These are phyloP conservation scores for Paraphaeosphaeria minitans DNA, from an alignment of 2,329 filamentous ascomycete genomes.

Conservation along the genomic window DNA sequence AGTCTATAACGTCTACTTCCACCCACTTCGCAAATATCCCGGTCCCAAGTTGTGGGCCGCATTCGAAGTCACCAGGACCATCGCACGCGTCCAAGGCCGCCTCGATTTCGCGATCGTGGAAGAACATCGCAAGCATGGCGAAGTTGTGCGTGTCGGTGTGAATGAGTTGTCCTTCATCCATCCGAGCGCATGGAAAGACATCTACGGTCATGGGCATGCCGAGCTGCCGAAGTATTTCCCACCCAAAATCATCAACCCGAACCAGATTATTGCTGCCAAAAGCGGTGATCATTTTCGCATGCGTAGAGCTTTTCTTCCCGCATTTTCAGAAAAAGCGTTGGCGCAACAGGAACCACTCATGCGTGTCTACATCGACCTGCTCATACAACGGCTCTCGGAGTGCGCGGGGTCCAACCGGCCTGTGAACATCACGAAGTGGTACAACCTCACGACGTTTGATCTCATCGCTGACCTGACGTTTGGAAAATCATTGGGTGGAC, in stretches of 20 bases:
- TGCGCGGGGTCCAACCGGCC: background rate
- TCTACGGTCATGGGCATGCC: slow-evolving; percentile 23
- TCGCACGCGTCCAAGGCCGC: slow-evolving; percentile 18
- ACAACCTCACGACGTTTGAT: slow-evolving; percentile 32
- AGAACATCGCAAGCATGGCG: slow-evolving; percentile 40
- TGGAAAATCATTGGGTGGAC: slow-evolving; percentile 27
- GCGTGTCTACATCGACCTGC: slow-evolving; percentile 16
- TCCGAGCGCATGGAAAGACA: slow-evolving; percentile 24
- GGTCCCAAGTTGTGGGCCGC: slow-evolving; percentile 41
- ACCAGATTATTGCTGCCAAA: slow-evolving; percentile 21
- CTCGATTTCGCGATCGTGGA: slow-evolving; percentile 11
- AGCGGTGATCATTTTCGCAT: slow-evolving; percentile 22
- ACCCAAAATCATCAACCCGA: slow-evolving; percentile 1
- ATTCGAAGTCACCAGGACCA: slow-evolving; percentile 28
- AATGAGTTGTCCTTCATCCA: slow-evolving; percentile 17
- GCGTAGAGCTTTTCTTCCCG: slow-evolving; percentile 44
- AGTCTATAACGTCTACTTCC: slow-evolving; percentile 45
- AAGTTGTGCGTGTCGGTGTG: slow-evolving; percentile 21
- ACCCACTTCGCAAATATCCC: slow-evolving; percentile 46
- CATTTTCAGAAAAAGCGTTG: slow-evolving; percentile 25
- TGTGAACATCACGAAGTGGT: slow-evolving; percentile 20
- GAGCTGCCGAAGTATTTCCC: slow-evolving; percentile 12
- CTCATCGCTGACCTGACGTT: slow-evolving; percentile 32
- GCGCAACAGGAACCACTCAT: slow-evolving; percentile 21
- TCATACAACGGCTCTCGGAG: slow-evolving; percentile 8